Percentiles rank a stretch among this genome's conserved stretches.
Evolutionary conservation across 257 asterid genomes (phyloP).

Genomic region (Orobanche coerulescens): DNA sequence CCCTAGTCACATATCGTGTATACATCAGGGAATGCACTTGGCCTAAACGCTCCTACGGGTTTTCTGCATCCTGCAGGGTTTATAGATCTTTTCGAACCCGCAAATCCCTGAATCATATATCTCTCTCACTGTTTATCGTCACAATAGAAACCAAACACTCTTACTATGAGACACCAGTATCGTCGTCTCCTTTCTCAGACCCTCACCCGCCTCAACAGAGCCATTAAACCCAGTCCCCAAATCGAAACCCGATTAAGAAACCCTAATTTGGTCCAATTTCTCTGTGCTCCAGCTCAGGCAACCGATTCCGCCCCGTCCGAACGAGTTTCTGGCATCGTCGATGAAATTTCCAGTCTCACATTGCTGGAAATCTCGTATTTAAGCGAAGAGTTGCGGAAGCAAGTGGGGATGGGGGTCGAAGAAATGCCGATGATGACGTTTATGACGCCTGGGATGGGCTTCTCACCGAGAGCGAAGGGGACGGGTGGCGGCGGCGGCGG

Average conservation of each 20-base stretch:
- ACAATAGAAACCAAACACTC: not conserved
- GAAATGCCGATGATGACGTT: slow-evolving; percentile 83
- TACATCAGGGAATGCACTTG: no score
- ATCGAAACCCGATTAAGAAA: slow-evolving; percentile 20
- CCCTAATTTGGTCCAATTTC: slow-evolving; percentile 23
- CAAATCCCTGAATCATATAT: not conserved
- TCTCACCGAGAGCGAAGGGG: slow-evolving; percentile 46
- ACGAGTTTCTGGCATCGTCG: slow-evolving; percentile 42
- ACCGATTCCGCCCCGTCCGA: slow-evolving; percentile 36
- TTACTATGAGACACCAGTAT: slow-evolving; percentile 43
- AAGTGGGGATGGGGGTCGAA: slow-evolving; percentile 54
- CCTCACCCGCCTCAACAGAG: slow-evolving; percentile 29
- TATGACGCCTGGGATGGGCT: slow-evolving; percentile 82
- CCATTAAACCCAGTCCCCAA: slow-evolving; percentile 17
- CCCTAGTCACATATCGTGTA: no score
- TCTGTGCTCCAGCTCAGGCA: slow-evolving; percentile 42
- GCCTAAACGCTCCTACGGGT: no score
- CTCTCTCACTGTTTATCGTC: not conserved
- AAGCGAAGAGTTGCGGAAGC: slow-evolving; percentile 47
- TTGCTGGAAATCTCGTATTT: slow-evolving; percentile 68
- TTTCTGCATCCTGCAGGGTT: no score
- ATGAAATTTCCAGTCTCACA: slow-evolving; percentile 59
- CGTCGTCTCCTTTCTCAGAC: slow-evolving; percentile 38
- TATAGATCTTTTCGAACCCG: not conserved
- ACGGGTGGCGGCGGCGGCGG: slow-evolving; percentile 45